Evolutionary conservation across 2,329 filamentous ascomycete species (phyloP).

Genomic region (Clarireedia monteithiana): DNA sequence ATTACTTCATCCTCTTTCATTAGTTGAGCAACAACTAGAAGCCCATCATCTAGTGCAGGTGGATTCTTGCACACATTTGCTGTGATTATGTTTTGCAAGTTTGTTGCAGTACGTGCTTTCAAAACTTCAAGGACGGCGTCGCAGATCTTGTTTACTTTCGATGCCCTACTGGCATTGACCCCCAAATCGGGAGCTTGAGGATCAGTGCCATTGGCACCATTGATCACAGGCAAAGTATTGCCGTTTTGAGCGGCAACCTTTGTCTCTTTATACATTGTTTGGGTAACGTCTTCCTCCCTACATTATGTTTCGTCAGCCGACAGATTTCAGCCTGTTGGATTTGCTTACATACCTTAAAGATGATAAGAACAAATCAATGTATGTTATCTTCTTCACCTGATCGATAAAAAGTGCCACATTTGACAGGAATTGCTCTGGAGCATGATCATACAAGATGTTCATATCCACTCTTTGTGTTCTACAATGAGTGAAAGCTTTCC

Average conservation of each 20-base stretch:
- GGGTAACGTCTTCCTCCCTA: conserved; percentile 83
- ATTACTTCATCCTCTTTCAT: conserved; percentile 58
- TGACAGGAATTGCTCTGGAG: conserved; percentile 75
- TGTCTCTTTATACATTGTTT: conserved; percentile 91
- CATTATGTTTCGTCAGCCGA: conserved; percentile 16
- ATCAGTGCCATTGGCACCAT: conserved; percentile 11
- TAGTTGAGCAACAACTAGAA: conserved; percentile 70
- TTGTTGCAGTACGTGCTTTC: conserved; percentile 50
- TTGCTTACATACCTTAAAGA: conserved; percentile 59
- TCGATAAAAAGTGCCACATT: conserved; percentile 72
- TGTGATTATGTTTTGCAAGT: conserved; percentile 86
- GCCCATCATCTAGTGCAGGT: conserved; percentile 79
- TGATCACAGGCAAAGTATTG: conserved; percentile 21
- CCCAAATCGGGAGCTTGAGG: conserved; percentile 9
- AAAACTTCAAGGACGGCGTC: conserved; percentile 72
- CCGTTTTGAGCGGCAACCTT: conserved; percentile 37
- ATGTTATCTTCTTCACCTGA: conserved; percentile 72
- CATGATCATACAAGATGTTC: conserved; percentile 94
- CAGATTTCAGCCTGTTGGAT: conserved; percentile 15
- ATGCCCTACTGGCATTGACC: conserved; percentile 20
- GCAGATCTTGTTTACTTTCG: conserved; percentile 83
- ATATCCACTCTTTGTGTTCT: conserved; percentile 92
- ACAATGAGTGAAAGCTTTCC: conserved; percentile 77
- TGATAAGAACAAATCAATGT: conserved; percentile 86
- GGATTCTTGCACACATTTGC: conserved; percentile 90